These are phyloP conservation scores for Sporothrix brasiliensis DNA, from an alignment of 2,329 filamentous ascomycete genomes.

Conservation along the genomic window DNA sequence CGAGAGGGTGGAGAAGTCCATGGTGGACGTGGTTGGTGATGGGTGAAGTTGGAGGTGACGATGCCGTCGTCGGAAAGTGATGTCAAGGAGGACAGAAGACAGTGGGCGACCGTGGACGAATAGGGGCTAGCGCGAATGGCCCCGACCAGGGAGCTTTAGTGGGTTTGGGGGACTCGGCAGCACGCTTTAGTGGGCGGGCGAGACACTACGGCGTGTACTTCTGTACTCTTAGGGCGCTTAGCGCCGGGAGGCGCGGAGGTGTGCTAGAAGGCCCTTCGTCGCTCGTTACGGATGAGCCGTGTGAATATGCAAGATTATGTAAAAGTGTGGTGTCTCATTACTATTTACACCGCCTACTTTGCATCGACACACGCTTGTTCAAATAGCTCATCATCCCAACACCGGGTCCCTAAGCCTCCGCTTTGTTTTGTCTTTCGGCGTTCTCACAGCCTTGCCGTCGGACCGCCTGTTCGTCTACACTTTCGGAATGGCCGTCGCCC, in stretches of 20 bases:
- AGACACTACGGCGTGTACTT: background rate
- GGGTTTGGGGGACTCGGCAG: background rate
- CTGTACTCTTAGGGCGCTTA: too few species aligned
- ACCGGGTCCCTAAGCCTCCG: too few species aligned
- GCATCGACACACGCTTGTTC: too few species aligned
- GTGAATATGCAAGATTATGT: too few species aligned
- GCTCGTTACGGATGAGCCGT: too few species aligned
- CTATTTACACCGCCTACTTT: too few species aligned
- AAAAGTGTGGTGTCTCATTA: too few species aligned
- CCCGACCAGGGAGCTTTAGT: background rate
- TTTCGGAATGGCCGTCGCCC: slow-evolving; percentile 44
- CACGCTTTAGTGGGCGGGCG: slow-evolving; percentile 11
- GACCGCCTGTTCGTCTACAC: background rate
- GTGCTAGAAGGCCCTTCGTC: too few species aligned
- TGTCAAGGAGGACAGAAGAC: background rate
- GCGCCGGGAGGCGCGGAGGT: too few species aligned
- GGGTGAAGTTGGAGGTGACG: background rate
- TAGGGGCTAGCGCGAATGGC: background rate
- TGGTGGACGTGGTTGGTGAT: background rate
- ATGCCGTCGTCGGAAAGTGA: background rate
- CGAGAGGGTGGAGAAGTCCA: slow-evolving; percentile 39
- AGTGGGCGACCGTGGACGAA: slow-evolving; percentile 5
- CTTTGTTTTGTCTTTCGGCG: too few species aligned
- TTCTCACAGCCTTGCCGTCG: background rate
- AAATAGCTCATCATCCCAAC: too few species aligned